Conservation (phyloP, 2,329 filamentous ascomycete species). For the Delphinella strobiligena region DNA sequence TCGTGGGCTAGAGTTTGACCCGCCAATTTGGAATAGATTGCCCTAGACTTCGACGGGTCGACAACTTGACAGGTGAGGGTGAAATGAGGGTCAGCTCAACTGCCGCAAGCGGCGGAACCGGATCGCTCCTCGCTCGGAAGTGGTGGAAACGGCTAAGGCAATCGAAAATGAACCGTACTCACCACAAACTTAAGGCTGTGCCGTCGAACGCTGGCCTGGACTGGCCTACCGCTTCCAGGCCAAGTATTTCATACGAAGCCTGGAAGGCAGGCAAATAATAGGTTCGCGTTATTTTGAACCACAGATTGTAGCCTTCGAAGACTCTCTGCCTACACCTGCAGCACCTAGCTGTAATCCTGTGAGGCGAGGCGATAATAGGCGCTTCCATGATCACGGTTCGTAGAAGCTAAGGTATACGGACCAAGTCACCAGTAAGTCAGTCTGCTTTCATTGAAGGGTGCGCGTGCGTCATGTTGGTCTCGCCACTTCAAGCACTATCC, state of each 20-base stretch:
- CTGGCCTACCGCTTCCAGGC: slow-evolving; percentile 15
- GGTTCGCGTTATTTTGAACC: too few relatives aligned
- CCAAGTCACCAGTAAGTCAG: too few relatives aligned
- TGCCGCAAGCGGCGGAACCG: slow-evolving; percentile 7
- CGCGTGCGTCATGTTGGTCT: too few relatives aligned
- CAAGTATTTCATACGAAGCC: not conserved
- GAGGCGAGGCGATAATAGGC: too few relatives aligned
- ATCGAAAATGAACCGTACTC: not conserved
- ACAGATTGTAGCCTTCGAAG: too few relatives aligned
- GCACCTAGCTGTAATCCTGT: too few relatives aligned
- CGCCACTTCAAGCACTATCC: too few relatives aligned
- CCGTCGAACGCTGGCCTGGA: slow-evolving; percentile 16
- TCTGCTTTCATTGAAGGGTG: too few relatives aligned
- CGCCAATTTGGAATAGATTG: slow-evolving; percentile 11
- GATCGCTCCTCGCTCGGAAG: not conserved
- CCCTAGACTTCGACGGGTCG: slow-evolving; percentile 9
- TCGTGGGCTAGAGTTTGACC: slow-evolving; percentile 7
- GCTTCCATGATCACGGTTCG: too few relatives aligned
- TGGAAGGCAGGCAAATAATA: not conserved
- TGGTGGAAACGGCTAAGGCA: not conserved
- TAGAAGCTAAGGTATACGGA: too few relatives aligned
- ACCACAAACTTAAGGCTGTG: not conserved
- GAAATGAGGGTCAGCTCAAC: slow-evolving; percentile 6
- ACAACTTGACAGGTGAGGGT: slow-evolving; percentile 3
- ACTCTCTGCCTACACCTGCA: too few relatives aligned